Evolutionary conservation across 306 rosid species (phyloP).

Genomic region (Trifolium pratense): DNA sequence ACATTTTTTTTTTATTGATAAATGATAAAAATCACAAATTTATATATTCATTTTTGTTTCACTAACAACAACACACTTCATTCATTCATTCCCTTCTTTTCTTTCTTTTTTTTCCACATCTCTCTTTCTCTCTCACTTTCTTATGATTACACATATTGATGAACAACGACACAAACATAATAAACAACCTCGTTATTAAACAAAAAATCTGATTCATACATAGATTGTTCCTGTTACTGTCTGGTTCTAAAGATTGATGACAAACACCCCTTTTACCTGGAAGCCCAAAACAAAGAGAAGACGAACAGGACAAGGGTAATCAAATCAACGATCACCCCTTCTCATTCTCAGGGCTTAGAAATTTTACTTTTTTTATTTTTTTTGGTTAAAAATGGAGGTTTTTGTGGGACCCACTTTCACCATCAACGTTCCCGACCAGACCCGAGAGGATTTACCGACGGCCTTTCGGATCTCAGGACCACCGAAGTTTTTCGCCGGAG

Average conservation of each 20-base stretch:
- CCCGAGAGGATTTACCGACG: constrained; percentile 28
- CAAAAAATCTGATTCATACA: not conserved
- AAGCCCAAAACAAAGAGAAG: constrained; percentile 57
- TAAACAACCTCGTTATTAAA: not conserved
- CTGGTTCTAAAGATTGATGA: constrained; percentile 60
- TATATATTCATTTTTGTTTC: constrained; percentile 3
- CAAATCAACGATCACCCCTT: not conserved
- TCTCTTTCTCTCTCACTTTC: not conserved
- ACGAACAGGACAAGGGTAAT: constrained; percentile 67
- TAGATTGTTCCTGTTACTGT: not conserved
- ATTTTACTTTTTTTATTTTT: not conserved
- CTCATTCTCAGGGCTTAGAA: not conserved
- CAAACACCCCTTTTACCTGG: constrained; percentile 53
- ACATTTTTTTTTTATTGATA: too few relatives aligned
- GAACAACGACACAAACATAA: not conserved
- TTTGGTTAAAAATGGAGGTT: constrained; percentile 61
- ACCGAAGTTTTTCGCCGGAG: constrained; percentile 43
- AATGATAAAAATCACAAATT: not conserved
- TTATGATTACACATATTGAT: not conserved
- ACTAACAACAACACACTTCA: not conserved
- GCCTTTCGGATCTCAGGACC: constrained; percentile 35
- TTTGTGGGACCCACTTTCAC: constrained; percentile 69
- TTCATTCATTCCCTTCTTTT: not conserved
- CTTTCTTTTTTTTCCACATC: not conserved
- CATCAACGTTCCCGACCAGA: constrained; percentile 49